Base-by-base conservation (phyloP, 2,329 filamentous ascomycete genomes). In the Zalaria sp. region DNA sequence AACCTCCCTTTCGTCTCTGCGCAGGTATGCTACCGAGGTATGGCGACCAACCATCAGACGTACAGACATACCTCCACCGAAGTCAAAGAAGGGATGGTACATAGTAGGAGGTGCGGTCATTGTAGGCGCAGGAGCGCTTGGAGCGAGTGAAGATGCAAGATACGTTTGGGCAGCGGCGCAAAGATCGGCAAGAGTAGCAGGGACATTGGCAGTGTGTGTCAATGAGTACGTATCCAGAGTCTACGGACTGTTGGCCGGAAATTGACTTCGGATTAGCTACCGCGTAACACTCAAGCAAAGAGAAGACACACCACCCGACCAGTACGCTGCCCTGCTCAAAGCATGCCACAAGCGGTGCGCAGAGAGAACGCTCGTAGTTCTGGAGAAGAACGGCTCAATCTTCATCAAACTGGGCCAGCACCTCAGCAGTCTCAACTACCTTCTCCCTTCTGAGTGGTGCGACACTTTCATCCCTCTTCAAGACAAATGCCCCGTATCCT, bases 331-430 rank as follows among this genome's bases (percentile, higher is more conserved):
- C n/a, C 61, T 81, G 32, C 67, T 98, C 40, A 82, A 77, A 51
- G 79, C 79, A 48, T 96, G 91, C 57, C 91, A 98, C 62, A 82
- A 93, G 59, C 76, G 91, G 61, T 98, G 91, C 64, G 91, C 91
- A 27, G 75, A 86, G 53, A 77, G 91, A 47, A 95, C 91, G 1
- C 67, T 96, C 35, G 74, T 72, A 43, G 88, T 93, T 2, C 66
- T 96, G 49, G 91, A 98, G 69, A 86, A 84, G 69, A 96, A 95
- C 61, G 91, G 93, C 26, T 93, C 89, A 27, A 94, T 98, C 48
- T 98, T 96, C 54, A 96, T 98, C 60, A 98, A 98, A 64, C 68
- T 98, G 34, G 91, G 91, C 5, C 91, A 98, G 55, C 91, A 98
- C 63, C 62, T 98, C 62, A 94, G 86, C 60, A 89, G 86, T 49